These are phyloP conservation scores for Pezizomycotina sp. DNA, from an alignment of 2,329 filamentous ascomycete genomes.

Conservation along the genomic window DNA sequence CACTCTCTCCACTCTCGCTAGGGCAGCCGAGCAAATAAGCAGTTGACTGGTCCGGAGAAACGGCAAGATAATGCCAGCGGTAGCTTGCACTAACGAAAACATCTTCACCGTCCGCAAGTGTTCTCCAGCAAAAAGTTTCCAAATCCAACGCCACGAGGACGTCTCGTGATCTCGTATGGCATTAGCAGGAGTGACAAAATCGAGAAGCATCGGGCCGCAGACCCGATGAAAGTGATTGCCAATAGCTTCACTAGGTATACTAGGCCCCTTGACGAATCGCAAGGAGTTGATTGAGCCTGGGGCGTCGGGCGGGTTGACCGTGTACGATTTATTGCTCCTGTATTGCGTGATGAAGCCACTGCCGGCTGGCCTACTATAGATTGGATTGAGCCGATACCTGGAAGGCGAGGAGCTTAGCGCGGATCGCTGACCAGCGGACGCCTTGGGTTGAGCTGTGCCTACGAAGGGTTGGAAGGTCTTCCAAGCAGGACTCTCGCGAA, in stretches of 20 bases:
- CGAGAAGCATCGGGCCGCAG: constrained; percentile 77
- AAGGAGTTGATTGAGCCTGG: constrained; percentile 49
- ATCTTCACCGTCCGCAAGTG: constrained; percentile 81
- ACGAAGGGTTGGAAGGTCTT: constrained; percentile 36
- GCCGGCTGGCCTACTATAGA: too few relatives aligned
- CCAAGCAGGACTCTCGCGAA: constrained; percentile 78
- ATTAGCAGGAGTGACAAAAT: constrained; percentile 83
- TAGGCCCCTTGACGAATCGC: constrained; percentile 73
- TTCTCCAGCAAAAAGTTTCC: constrained; percentile 78
- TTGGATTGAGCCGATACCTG: constrained; percentile 1
- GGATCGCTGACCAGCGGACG: constrained; percentile 20
- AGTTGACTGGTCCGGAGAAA: constrained; percentile 88
- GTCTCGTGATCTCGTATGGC: constrained; percentile 77
- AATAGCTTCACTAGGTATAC: constrained; percentile 72
- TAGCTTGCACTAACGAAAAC: constrained; percentile 73
- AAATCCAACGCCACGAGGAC: constrained; percentile 81
- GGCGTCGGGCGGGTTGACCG: constrained; percentile 49
- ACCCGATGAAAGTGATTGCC: constrained; percentile 94
- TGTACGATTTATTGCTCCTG: too few relatives aligned
- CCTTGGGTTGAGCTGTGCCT: constrained; percentile 19
- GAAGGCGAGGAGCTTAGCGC: constrained; percentile 14
- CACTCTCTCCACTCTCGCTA: constrained; percentile 38
- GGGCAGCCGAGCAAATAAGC: constrained; percentile 93
- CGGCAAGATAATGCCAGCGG: constrained; percentile 94
- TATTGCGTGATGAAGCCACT: too few relatives aligned